These are phyloP conservation scores for Friedmanniomyces endolithicus DNA, from an alignment of 495 filamentous ascomycete species.

Conservation along the genomic window DNA sequence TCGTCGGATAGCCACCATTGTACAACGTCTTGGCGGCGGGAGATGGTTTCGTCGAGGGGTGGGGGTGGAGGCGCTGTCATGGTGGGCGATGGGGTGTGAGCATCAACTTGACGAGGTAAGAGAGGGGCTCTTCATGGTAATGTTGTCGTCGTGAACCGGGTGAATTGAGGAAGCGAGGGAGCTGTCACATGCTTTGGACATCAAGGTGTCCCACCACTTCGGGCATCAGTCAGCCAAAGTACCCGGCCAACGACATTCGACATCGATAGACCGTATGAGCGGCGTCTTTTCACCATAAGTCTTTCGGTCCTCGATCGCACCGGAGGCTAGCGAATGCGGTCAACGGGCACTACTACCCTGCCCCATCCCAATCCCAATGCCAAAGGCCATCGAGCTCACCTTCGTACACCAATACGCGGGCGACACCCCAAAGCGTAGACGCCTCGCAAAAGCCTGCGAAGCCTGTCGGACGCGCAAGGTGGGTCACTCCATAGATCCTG, in stretches of 20 bases:
- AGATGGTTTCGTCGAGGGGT: slow-evolving; percentile 15
- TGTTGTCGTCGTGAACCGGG: too few species aligned
- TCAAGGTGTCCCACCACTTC: too few species aligned
- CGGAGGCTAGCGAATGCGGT: too few species aligned
- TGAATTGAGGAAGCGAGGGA: too few species aligned
- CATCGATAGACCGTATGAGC: too few species aligned
- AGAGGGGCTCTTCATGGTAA: too few species aligned
- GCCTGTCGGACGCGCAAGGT: slow-evolving; percentile 16
- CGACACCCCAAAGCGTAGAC: slow-evolving; percentile 16
- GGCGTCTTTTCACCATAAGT: too few species aligned
- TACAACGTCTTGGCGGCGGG: slow-evolving; percentile 6
- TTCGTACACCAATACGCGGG: slow-evolving; percentile 18
- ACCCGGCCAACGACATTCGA: too few species aligned
- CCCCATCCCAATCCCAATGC: neutral
- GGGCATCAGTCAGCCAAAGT: too few species aligned
- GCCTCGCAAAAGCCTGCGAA: slow-evolving; percentile 20
- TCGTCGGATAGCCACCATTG: slow-evolving; percentile 9
- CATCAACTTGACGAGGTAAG: neutral
- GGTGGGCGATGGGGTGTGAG: neutral
- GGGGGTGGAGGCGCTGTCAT: slow-evolving; percentile 1
- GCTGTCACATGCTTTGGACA: too few species aligned
- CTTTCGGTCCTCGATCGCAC: too few species aligned
- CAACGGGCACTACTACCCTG: neutral
- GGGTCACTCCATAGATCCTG: neutral
- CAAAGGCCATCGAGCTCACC: slow-evolving; percentile 13